Base-by-base conservation (phyloP, 106 monocot genomes). In the Acanthochlamys bracteata region DNA sequence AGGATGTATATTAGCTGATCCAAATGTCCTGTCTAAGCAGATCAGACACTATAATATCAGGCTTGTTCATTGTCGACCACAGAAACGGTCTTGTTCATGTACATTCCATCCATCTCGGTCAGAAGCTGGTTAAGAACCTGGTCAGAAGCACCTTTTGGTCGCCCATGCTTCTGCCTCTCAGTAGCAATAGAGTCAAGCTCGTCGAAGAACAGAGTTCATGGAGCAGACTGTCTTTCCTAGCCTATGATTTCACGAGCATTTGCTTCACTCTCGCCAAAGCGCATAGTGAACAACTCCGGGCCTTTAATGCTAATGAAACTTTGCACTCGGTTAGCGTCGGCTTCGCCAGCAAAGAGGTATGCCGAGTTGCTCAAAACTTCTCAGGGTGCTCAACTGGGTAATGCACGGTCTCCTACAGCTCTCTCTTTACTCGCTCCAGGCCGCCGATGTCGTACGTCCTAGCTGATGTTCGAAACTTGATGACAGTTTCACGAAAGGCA, bases 391-490 rank as follows among this genome's bases (percentile, higher is more conserved):
- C 92, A 12, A 88, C 92, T 33, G 92, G 92, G 69, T 88, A 93
- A 80, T 93, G 92, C 17, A 92, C 92, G 57, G 92, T 92, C 92
- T 92, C 93, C 65, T 92, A 88, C 23, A 92, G 82, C 51, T 93
- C 93, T 65, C 93, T 89, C 75, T 93, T 93, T 42, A 93, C 89
- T 72, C 80, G 85, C 11, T 93, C 85, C 39, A 93, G 78, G 12
- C 93, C 93, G 67, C 93, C 93, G 69, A 93, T 86, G 58, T 93
- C 93, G 0, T 93, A n/a, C n/a, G n/a, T n/a, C n/a, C n/a, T n/a
- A n/a, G n/a, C n/a, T n/a, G n/a, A n/a, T n/a, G n/a, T n/a, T n/a
- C n/a, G n/a, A n/a, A n/a, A n/a, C n/a, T n/a, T n/a, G n/a, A n/a
- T 69, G 65, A 92, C 92, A 7, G 91, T 91, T 74, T 91, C 91